These are phyloP conservation scores for Nicotiana otophora DNA, from an alignment of 257 asterid genomes.

Conservation along the genomic window DNA sequence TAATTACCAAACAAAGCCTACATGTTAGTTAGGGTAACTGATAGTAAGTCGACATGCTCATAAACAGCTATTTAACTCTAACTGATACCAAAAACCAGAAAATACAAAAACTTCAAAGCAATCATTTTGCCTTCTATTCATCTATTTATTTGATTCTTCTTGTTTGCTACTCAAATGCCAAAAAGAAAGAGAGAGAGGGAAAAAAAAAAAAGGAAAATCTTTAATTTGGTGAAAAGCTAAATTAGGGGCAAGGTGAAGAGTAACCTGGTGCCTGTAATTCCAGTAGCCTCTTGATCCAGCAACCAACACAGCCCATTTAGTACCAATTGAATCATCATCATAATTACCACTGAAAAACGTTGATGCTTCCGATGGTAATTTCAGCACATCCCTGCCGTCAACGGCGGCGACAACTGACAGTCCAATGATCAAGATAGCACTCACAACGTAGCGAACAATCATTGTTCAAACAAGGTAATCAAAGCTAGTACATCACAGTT, in stretches of 20 bases:
- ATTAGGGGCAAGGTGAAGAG: background rate
- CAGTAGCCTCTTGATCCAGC: constrained; percentile 91
- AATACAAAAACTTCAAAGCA: background rate
- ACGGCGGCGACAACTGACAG: constrained; percentile 46
- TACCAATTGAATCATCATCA: constrained; percentile 64
- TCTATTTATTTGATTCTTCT: background rate
- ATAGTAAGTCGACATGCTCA: background rate
- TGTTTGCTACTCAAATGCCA: background rate
- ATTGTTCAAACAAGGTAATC: too few species aligned
- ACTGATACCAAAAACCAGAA: background rate
- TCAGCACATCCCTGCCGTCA: constrained; percentile 43
- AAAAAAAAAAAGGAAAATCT: background rate
- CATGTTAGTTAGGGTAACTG: background rate
- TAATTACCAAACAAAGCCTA: background rate
- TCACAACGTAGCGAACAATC: too few species aligned
- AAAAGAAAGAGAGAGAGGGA: too few species aligned
- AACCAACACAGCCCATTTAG: constrained; percentile 80
- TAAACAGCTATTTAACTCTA: background rate
- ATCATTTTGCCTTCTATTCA: background rate
- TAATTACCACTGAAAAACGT: constrained; percentile 35
- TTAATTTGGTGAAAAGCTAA: background rate
- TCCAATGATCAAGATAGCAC: constrained; percentile 34
- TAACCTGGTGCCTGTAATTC: constrained; percentile 97
- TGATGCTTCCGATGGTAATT: constrained; percentile 56
- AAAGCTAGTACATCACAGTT: too few species aligned